These are phyloP conservation scores for Mesembryanthemum crystallinum DNA, from an alignment of 148 eudicot species.

Conservation along the genomic window DNA sequence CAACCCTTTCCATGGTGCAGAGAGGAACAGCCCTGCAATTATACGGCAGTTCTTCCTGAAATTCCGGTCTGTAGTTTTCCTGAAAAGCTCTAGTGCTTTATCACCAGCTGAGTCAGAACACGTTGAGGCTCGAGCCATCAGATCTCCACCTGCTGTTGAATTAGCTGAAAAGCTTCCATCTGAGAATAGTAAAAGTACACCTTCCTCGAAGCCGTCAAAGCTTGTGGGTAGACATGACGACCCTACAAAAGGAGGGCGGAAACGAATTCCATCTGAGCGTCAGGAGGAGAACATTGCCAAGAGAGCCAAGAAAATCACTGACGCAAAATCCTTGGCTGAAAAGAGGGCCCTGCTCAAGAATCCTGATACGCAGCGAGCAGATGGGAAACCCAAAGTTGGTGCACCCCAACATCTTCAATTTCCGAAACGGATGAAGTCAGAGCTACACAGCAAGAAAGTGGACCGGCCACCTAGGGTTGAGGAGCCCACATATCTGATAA, in stretches of 20 bases:
- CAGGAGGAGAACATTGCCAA: conserved; percentile 60
- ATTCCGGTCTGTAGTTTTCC: conserved; percentile 61
- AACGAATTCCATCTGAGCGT: conserved; percentile 64
- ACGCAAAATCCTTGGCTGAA: conserved; percentile 44
- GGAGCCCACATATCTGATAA: conserved; percentile 64
- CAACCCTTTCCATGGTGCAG: conserved; percentile 48
- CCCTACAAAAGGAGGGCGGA: conserved; percentile 49
- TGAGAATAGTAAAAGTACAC: conserved; percentile 25
- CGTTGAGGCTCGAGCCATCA: conserved; percentile 30
- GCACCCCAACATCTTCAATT: conserved; percentile 24
- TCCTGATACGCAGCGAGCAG: conserved; percentile 34
- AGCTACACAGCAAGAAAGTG: conserved; percentile 30
- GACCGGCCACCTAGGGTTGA: conserved; percentile 37
- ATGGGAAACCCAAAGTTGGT: conserved; percentile 39
- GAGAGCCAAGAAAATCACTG: conserved; percentile 44
- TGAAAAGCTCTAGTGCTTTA: conserved; percentile 49
- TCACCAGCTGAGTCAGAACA: conserved; percentile 42
- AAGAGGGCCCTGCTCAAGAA: conserved; percentile 45
- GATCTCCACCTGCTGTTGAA: conserved; percentile 19
- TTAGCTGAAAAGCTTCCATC: conserved; percentile 14
- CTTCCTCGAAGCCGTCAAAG: conserved; percentile 39
- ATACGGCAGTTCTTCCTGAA: conserved; percentile 44
- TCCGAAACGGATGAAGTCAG: conserved; percentile 35
- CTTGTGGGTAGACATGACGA: conserved; percentile 40
- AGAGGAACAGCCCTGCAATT: conserved; percentile 34